A percentile compares a stretch with the other conserved stretches of the same genome.
These are phyloP conservation scores for Aspergillus sp. DNA, from an alignment of 2,329 filamentous ascomycete species.

Conservation along the genomic window DNA sequence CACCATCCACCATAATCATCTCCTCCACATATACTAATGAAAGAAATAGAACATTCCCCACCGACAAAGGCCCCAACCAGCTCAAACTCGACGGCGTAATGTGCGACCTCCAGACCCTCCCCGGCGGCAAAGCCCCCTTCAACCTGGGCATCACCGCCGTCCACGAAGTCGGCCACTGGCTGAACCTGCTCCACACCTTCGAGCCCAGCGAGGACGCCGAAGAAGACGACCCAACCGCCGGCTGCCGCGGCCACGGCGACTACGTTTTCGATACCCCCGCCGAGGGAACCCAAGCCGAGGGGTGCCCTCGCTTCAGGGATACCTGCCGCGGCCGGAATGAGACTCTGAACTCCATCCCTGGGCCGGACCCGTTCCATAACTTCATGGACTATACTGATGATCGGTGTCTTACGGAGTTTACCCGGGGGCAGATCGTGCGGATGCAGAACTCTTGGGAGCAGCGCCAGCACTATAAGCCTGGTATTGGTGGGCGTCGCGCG, in stretches of 20 bases:
- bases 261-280: conserved; percentile 10
- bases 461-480: background rate
- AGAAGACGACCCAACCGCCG: background rate
- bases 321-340: conserved; percentile 3
- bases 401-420: conserved; percentile 1
- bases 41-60: background rate
- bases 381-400: conserved; percentile 12
- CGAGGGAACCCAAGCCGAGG: conserved; percentile 2
- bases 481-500: background rate
- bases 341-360: background rate
- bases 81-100: conserved; percentile 9
- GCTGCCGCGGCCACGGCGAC: conserved; percentile 7
- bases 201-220: background rate
- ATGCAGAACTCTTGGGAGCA: conserved; percentile 5
- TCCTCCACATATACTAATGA: background rate
- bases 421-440: conserved; percentile 2
- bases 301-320: background rate
- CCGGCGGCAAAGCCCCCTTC: conserved; percentile 8
- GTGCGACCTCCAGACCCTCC: conserved; percentile 2
- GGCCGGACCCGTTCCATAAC: conserved; percentile 8
- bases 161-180: conserved; percentile 13
- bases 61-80: background rate
- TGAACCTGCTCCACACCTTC: conserved; percentile 13
- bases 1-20: background rate
- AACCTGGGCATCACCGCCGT: conserved; percentile 10